Evolutionary conservation across 192 early-diverging fungal genomes (phyloP).

Genomic region (Kickxella alabastrina): DNA sequence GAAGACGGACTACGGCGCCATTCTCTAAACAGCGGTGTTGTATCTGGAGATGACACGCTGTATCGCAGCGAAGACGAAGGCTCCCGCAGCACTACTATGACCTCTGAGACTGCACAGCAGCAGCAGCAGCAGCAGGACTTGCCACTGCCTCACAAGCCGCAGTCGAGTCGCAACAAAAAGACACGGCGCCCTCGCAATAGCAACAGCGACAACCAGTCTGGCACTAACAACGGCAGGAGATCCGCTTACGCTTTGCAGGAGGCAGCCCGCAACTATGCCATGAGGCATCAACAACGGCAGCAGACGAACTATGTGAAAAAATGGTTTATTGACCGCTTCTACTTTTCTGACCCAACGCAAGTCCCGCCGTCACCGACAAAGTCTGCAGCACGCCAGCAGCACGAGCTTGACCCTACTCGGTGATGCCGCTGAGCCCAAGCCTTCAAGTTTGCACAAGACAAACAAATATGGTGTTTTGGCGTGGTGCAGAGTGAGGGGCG

Average conservation of each 20-base stretch:
- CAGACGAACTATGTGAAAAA: slow-evolving; percentile 33
- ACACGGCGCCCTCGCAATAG: slow-evolving; percentile 26
- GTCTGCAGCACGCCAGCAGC: slow-evolving; percentile 20
- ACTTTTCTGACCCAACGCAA: slow-evolving; percentile 47
- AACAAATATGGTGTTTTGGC: no score
- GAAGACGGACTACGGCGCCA: slow-evolving; percentile 46
- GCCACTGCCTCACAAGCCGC: background rate
- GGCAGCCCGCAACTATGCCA: slow-evolving; percentile 39
- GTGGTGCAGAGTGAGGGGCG: no score
- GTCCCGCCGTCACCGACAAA: slow-evolving; percentile 32
- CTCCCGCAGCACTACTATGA: slow-evolving; percentile 35
- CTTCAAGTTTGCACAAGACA: no score
- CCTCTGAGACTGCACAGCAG: slow-evolving; percentile 15
- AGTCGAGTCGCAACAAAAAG: slow-evolving; percentile 14
- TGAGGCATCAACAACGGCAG: slow-evolving; percentile 43
- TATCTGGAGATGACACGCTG: slow-evolving; percentile 18
- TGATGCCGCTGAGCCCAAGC: slow-evolving; percentile 4
- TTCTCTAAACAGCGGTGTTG: slow-evolving; percentile 16
- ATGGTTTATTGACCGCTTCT: slow-evolving; percentile 49
- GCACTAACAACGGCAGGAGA: slow-evolving; percentile 5
- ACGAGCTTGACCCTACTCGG: slow-evolving; percentile 10
- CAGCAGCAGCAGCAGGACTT: slow-evolving; percentile 8
- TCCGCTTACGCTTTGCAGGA: slow-evolving; percentile 26
- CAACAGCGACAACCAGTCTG: slow-evolving; percentile 4
- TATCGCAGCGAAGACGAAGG: slow-evolving; percentile 29